Evolutionary conservation across 1,284 basidiomycete species (phyloP).

Genomic region (Moniliella sp.): DNA sequence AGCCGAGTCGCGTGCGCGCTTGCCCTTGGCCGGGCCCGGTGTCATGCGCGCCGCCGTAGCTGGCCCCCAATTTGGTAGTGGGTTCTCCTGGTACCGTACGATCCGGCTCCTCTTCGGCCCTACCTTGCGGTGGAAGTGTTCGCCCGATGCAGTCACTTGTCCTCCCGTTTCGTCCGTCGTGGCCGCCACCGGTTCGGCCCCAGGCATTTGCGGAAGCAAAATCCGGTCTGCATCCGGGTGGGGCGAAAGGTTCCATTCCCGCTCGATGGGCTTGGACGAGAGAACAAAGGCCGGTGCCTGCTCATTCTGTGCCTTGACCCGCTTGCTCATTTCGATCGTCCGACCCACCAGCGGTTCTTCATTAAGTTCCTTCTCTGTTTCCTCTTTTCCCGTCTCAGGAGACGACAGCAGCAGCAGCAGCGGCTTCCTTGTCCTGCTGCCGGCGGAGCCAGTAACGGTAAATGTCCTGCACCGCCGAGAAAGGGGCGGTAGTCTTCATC

Average conservation of each 20-base stretch:
- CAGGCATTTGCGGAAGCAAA: neutral
- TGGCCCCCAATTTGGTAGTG: conserved; percentile 76
- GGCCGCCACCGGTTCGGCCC: neutral
- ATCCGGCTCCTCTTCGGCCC: conserved; percentile 6
- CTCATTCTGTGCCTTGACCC: neutral
- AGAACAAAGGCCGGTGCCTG: neutral
- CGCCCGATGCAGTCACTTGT: conserved; percentile 3
- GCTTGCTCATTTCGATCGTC: neutral
- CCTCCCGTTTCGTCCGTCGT: neutral
- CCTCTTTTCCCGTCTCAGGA: too few species aligned
- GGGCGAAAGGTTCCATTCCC: neutral
- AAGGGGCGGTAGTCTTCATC: conserved; percentile 65
- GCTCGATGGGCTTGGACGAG: neutral
- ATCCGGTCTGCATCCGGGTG: neutral
- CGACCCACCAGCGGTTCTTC: conserved; percentile 1
- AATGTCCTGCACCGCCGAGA: conserved; percentile 55
- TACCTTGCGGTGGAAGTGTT: conserved; percentile 1
- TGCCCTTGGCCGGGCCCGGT: neutral
- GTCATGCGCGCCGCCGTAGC: conserved; percentile 21
- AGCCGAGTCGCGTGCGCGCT: too few species aligned
- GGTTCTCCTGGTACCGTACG: conserved; percentile 69
- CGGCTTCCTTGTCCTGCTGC: neutral
- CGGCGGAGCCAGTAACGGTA: conserved; percentile 52
- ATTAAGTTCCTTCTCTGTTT: conserved; percentile 7
- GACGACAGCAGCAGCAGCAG: too few species aligned